Percentiles rank a stretch among this genome's conserved stretches.
phyloP scores from a whole-genome alignment of 306 rosid genomes.

The Cicer chorassanicum region DNA sequence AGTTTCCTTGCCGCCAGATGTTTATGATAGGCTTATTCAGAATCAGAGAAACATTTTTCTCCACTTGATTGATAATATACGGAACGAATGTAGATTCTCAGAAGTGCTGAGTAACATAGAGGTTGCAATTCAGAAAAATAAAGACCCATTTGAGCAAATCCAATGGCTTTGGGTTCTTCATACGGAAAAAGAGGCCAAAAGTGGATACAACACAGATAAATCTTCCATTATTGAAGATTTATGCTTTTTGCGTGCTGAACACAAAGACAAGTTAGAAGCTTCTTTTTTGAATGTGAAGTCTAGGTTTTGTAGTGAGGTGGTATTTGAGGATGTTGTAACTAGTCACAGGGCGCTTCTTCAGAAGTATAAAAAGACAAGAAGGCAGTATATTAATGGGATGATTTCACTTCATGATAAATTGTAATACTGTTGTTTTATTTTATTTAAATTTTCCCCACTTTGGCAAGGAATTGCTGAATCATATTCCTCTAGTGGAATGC shows the following conservation, averaged over 20 bases:
- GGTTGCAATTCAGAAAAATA: conserved; percentile 60
- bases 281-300: conserved; percentile 61
- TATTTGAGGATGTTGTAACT: conserved; percentile 60
- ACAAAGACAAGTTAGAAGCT: conserved; percentile 61
- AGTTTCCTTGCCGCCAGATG: conserved; percentile 47
- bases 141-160: conserved; percentile 68
- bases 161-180: conserved; percentile 64
- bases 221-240: conserved; percentile 50
- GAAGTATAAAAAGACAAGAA: conserved; percentile 66
- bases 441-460: conserved; percentile 7
- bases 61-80: conserved; percentile 59
- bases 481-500: conserved; percentile 29
- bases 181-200: conserved; percentile 43
- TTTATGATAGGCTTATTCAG: conserved; percentile 51
- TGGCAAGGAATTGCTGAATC: conserved; percentile 37
- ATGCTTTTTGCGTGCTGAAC: conserved; percentile 42
- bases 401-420: conserved; percentile 67
- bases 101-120: conserved; percentile 58
- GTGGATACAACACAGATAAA: conserved; percentile 46
- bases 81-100: conserved; percentile 55
- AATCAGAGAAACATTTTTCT: conserved; percentile 53
- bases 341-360: conserved; percentile 63
- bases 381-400: conserved; percentile 79
- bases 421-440: conserved; percentile 30
- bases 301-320: conserved; percentile 66